These are phyloP conservation scores for Diplodia scrobiculata DNA, from an alignment of 2,329 filamentous ascomycete genomes.

Conservation along the genomic window DNA sequence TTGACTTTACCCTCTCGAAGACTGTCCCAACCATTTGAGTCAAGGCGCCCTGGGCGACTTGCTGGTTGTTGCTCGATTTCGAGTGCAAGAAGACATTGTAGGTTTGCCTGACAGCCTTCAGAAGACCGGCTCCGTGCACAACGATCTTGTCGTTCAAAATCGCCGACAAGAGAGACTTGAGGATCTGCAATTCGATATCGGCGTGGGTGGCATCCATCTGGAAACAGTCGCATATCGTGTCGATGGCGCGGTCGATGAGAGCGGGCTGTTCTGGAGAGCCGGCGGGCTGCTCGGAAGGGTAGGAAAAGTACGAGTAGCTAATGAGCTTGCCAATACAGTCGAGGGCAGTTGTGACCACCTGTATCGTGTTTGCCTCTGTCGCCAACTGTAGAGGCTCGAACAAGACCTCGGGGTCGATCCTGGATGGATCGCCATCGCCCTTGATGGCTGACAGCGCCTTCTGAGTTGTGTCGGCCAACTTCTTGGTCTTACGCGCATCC, in stretches of 20 bases:
- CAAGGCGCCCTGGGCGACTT: slow-evolving; percentile 92
- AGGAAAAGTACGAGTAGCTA: slow-evolving; percentile 96
- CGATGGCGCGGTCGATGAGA: slow-evolving; percentile 94
- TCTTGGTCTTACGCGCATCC: slow-evolving; percentile 84
- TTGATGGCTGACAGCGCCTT: slow-evolving; percentile 84
- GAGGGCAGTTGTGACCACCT: slow-evolving; percentile 83
- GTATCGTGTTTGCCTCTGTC: slow-evolving; percentile 80
- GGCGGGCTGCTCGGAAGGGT: slow-evolving; percentile 55
- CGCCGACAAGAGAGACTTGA: slow-evolving; percentile 92
- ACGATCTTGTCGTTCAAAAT: slow-evolving; percentile 99
- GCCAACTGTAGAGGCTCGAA: slow-evolving; percentile 90
- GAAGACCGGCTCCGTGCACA: slow-evolving; percentile 89
- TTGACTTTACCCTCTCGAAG: slow-evolving; percentile 87
- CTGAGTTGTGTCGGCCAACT: slow-evolving; percentile 78
- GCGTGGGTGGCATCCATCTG: slow-evolving; percentile 90
- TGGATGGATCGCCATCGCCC: slow-evolving; percentile 70
- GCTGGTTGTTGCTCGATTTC: slow-evolving; percentile 90
- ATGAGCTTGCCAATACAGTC: slow-evolving; percentile 99
- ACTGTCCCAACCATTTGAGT: slow-evolving; percentile 99
- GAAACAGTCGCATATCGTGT: slow-evolving; percentile 99
- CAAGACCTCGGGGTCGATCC: slow-evolving; percentile 86
- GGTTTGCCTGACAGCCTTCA: slow-evolving; percentile 95
- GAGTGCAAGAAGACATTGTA: slow-evolving; percentile 99
- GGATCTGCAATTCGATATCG: slow-evolving; percentile 95
- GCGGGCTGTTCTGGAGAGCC: slow-evolving; percentile 57